phyloP scores from a whole-genome alignment of 2,329 filamentous ascomycete species.

The Chrysosporium queenslandicum region DNA sequence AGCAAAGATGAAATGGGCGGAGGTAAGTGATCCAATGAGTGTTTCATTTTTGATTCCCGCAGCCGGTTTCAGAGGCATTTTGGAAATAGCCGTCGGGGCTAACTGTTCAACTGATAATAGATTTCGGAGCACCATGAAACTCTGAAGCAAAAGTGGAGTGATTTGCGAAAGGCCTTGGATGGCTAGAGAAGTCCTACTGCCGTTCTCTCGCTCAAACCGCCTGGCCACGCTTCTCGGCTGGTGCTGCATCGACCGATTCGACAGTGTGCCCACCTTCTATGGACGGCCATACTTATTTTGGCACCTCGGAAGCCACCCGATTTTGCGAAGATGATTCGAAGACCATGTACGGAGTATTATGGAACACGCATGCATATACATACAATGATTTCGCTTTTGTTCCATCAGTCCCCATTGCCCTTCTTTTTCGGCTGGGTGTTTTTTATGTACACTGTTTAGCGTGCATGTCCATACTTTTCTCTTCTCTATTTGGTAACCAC shows the following conservation, averaged over 20 bases:
- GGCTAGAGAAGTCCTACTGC: not conserved
- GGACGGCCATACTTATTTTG: not conserved
- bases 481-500: not conserved
- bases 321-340: not conserved
- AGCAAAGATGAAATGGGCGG: slow-evolving; percentile 89
- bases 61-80: no score
- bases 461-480: not conserved
- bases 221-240: not conserved
- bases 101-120: slow-evolving; percentile 25
- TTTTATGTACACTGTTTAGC: slow-evolving; percentile 3
- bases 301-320: not conserved
- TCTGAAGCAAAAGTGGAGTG: slow-evolving; percentile 65
- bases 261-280: not conserved
- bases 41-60: not conserved
- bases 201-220: no score
- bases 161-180: slow-evolving; percentile 52
- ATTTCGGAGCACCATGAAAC: slow-evolving; percentile 60
- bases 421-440: not conserved
- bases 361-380: not conserved
- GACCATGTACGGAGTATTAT: not conserved
- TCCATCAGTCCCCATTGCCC: not conserved
- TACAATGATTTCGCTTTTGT: slow-evolving; percentile 1
- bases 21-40: slow-evolving; percentile 52
- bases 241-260: not conserved
- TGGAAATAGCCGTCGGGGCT: no score